These are phyloP conservation scores for Huiozyma sinensis DNA, from an alignment of 805 yeast species.

Conservation along the genomic window DNA sequence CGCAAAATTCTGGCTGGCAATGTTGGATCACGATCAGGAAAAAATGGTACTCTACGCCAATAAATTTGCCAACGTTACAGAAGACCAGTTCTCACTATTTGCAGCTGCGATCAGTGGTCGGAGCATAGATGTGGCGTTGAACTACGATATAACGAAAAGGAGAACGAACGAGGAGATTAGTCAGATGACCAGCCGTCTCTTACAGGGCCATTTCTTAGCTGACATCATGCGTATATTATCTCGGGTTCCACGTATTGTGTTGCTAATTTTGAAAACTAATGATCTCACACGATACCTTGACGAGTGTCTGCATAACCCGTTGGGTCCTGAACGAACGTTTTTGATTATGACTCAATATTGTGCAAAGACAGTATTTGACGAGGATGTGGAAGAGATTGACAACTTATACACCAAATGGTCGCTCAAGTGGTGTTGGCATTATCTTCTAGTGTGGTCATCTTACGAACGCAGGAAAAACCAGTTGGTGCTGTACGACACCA, in stretches of 20 bases:
- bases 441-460: conserved; percentile 17
- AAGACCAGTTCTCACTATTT: conserved; percentile 70
- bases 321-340: conserved; percentile 82
- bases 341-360: conserved; percentile 85
- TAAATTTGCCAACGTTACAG: conserved; percentile 65
- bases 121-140: conserved; percentile 65
- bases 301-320: conserved; percentile 67
- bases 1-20: conserved; percentile 86
- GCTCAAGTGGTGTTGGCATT: conserved; percentile 15
- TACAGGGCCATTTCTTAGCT: conserved; percentile 53
- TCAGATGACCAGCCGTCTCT: conserved; percentile 53
- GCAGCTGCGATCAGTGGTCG: conserved; percentile 95
- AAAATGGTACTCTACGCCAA: conserved; percentile 66
- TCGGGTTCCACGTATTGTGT: conserved; percentile 72
- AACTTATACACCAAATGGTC: conserved; percentile 16
- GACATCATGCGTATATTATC: conserved; percentile 73
- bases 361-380: conserved; percentile 67
- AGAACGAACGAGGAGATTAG: conserved; percentile 55
- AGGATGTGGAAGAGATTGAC: conserved; percentile 36
- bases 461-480: conserved; percentile 23
- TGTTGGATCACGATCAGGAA: conserved; percentile 57
- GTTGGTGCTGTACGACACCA: conserved; percentile 20
- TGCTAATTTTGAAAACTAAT: conserved; percentile 83
- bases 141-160: conserved; percentile 44
- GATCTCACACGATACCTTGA: conserved; percentile 86